phyloP scores from a whole-genome alignment of 768 basidiomycete genomes.

The Phlebiopsis flavidoalba region DNA sequence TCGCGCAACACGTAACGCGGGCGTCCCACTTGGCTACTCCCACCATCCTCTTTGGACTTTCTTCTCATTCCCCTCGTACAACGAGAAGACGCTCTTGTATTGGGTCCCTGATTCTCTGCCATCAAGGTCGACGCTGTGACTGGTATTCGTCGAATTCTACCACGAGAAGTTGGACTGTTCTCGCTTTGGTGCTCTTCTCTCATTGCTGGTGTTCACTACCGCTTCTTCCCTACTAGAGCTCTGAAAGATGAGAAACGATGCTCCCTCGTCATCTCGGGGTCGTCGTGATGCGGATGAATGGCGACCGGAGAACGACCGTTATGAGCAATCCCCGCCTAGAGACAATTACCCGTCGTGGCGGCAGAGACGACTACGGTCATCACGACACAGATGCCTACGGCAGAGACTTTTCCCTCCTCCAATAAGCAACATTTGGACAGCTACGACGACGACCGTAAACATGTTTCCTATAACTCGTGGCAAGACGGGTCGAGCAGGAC shows the following conservation, averaged over 20 bases:
- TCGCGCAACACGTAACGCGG: slow-evolving; percentile 23
- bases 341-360: slow-evolving; percentile 47
- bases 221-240: slow-evolving; percentile 30
- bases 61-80: background rate
- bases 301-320: slow-evolving; percentile 45
- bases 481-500: slow-evolving; percentile 30
- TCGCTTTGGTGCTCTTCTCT: background rate
- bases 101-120: background rate
- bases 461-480: slow-evolving; percentile 26
- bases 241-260: slow-evolving; percentile 39
- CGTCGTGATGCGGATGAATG: slow-evolving; percentile 49
- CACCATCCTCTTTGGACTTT: slow-evolving; percentile 5
- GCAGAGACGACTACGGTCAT: slow-evolving; percentile 19
- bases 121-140: background rate
- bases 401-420: slow-evolving; percentile 4
- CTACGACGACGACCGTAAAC: slow-evolving; percentile 10
- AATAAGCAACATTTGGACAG: slow-evolving; percentile 8
- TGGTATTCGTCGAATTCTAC: background rate
- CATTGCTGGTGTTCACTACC: slow-evolving; percentile 14
- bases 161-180: background rate
- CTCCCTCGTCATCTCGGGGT: slow-evolving; percentile 34
- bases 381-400: slow-evolving; percentile 12
- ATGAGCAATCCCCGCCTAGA: slow-evolving; percentile 30
- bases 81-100: background rate
- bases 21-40: slow-evolving; percentile 20